Evolutionary conservation across 108 stramenopile species (phyloP), one percentile per base, ranked within the genome.

Genomic region (Cyclotella cryptica): DNA sequence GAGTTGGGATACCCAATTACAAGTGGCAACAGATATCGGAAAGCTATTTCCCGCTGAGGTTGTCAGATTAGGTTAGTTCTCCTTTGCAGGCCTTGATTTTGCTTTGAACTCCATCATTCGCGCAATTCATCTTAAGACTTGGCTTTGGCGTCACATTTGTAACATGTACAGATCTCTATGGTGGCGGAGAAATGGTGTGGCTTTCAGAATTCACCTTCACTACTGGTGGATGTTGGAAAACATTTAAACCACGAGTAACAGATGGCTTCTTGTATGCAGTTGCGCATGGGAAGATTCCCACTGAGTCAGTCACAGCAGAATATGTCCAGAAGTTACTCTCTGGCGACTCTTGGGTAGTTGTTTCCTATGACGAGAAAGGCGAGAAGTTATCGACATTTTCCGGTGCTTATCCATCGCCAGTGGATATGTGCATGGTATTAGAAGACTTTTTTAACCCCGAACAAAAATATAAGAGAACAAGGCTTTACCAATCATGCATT

Each of bases 151-250:
- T 35, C 35, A 35, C 35, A 6, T 35, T 35, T 35, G 15, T n/a
- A 3, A n/a, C 3, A n/a, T 49, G 47, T 49, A 55, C 7, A 49
- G 70, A 71, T 45, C 42, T 71, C 13, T 71, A 71, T 58, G 70
- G 55, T 18, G 70, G 70, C 11, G 70, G 70, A 45, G 54, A 71
- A 28, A 53, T 55, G n/a, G 70, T 71, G 7, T 71, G 70, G 70
- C 55, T 71, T 45, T 71, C 70, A 1, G 70, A 71, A 55, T 71
- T 71, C 18, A 71, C 70, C 18, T 57, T 58, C 18, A 57, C 70
- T 29, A 58, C 70, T 14, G 70, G 53, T 40, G 70, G 70, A 40
- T 71, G 70, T 26, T 71, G 70, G 70, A 71, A 28, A 26, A 57
- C n/a, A 28, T 71, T 71, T 15, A 54, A 19, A 40, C 70, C 70